phyloP scores from a whole-genome alignment of 495 filamentous ascomycete genomes.

The Penicillium longicatenatum region DNA sequence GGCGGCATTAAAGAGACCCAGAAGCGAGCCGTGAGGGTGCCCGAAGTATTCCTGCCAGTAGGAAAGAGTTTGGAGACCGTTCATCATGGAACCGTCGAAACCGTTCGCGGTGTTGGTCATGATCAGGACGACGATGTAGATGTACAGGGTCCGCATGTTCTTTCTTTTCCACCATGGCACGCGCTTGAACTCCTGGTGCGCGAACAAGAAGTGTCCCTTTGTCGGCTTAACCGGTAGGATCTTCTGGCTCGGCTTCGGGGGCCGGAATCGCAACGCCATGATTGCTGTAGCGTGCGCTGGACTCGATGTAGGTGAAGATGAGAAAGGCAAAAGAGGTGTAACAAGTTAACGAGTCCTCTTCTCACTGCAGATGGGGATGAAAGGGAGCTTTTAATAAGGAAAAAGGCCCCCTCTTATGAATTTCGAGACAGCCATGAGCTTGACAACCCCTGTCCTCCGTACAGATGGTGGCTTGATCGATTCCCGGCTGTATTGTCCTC shows the following conservation, averaged over 20 bases:
- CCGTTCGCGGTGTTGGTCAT: slow-evolving; percentile 29
- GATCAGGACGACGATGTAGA: slow-evolving; percentile 25
- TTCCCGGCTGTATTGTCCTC: slow-evolving; percentile 6
- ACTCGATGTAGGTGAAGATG: slow-evolving; percentile 5
- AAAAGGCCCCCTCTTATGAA: slow-evolving; percentile 6
- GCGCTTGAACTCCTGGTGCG: slow-evolving; percentile 22
- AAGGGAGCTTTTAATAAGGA: slow-evolving; percentile 7
- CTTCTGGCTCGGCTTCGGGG: slow-evolving; percentile 8
- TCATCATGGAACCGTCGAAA: slow-evolving; percentile 47
- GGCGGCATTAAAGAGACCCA: slow-evolving; percentile 28
- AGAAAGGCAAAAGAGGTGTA: slow-evolving; percentile 8
- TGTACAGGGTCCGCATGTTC: slow-evolving; percentile 30
- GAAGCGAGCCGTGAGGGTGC: slow-evolving; percentile 31
- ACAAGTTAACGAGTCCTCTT: slow-evolving; percentile 5
- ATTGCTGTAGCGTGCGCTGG: slow-evolving; percentile 6
- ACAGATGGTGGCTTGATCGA: slow-evolving; percentile 7
- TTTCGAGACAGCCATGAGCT: slow-evolving; percentile 7
- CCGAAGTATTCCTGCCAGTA: slow-evolving; percentile 49
- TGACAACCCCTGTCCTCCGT: slow-evolving; percentile 5
- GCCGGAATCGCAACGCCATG: slow-evolving; percentile 9
- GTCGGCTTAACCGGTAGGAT: slow-evolving; percentile 17
- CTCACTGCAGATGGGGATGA: slow-evolving; percentile 3
- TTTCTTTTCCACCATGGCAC: slow-evolving; percentile 30
- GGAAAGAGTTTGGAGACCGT: slow-evolving; percentile 50
- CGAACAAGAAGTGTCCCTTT: slow-evolving; percentile 29